These are phyloP conservation scores for Phytophthora boehmeriae DNA, from an alignment of 352 stramenopile species.

Conservation along the genomic window DNA sequence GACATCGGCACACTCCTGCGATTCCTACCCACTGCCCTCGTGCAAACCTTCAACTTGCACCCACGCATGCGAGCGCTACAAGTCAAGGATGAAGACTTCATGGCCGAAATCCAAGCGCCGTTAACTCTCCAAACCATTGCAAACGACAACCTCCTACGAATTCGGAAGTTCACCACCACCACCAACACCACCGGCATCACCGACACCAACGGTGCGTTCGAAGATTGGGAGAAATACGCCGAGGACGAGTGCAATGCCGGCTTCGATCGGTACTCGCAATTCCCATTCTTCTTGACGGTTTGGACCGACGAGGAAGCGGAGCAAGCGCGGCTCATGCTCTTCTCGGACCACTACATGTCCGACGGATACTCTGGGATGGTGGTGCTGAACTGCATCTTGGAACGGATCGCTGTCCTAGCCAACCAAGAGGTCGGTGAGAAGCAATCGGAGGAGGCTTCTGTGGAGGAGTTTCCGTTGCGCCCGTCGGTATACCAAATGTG, in stretches of 20 bases:
- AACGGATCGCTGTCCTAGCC: conserved; percentile 20
- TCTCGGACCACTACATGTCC: conserved; percentile 54
- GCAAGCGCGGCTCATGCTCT: conserved; percentile 38
- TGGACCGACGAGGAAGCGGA: conserved; percentile 26
- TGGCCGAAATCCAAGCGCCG: conserved; percentile 33
- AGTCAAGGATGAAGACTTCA: conserved; percentile 30
- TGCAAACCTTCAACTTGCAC: conserved; percentile 51
- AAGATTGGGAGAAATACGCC: conserved; percentile 26
- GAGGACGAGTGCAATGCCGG: conserved; percentile 29
- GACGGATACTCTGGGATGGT: conserved; percentile 45
- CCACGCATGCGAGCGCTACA: conserved; percentile 44
- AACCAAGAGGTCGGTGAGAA: background rate
- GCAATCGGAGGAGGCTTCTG: background rate
- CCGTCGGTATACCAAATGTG: conserved; percentile 38
- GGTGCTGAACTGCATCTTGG: conserved; percentile 44
- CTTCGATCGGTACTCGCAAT: conserved; percentile 43
- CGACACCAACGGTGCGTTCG: background rate
- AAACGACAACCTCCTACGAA: conserved; percentile 14
- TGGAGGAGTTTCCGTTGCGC: conserved; percentile 21
- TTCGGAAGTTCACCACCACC: conserved; percentile 7
- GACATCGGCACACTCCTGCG: conserved; percentile 21
- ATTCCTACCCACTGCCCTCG: conserved; percentile 29
- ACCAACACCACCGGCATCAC: no score
- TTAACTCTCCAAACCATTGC: conserved; percentile 26
- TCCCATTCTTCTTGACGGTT: conserved; percentile 39